Percentiles rank a stretch among this genome's conserved stretches.
phyloP scores from a whole-genome alignment of 2,329 filamentous ascomycete species.

The Trichophaea hybrida region DNA sequence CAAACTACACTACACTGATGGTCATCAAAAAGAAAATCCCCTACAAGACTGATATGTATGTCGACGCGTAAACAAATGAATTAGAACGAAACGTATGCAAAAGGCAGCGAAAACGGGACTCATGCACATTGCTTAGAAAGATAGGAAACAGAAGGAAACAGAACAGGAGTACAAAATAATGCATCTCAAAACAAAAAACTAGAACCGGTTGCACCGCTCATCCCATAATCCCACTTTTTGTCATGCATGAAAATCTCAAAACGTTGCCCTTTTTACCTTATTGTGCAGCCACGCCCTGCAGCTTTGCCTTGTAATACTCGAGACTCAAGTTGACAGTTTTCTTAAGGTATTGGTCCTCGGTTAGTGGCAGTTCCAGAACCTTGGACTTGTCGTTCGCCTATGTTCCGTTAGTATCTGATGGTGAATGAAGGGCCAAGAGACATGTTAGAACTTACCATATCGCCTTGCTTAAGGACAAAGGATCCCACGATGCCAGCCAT shows the following conservation, averaged over 20 bases:
- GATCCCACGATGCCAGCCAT: conserved; percentile 63
- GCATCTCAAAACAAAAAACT: not conserved
- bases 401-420: conserved; percentile 1
- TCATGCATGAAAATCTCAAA: not conserved
- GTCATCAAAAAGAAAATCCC: no score
- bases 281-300: not conserved
- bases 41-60: no score
- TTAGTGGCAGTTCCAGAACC: conserved; percentile 49
- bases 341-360: conserved; percentile 55
- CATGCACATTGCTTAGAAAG: not conserved
- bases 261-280: not conserved
- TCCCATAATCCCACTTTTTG: not conserved
- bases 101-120: not conserved
- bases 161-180: not conserved
- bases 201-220: not conserved
- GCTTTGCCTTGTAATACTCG: conserved; percentile 45
- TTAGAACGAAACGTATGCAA: not conserved
- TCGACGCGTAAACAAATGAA: not conserved
- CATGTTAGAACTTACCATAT: conserved; percentile 13
- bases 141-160: not conserved
- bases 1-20: no score
- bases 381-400: conserved; percentile 31
- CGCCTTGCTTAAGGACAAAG: conserved; percentile 35
- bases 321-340: conserved; percentile 57
- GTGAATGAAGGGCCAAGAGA: not conserved